Conservation (phyloP, 1,139 yeast species). For the Blastobotrys indianensis region DNA sequence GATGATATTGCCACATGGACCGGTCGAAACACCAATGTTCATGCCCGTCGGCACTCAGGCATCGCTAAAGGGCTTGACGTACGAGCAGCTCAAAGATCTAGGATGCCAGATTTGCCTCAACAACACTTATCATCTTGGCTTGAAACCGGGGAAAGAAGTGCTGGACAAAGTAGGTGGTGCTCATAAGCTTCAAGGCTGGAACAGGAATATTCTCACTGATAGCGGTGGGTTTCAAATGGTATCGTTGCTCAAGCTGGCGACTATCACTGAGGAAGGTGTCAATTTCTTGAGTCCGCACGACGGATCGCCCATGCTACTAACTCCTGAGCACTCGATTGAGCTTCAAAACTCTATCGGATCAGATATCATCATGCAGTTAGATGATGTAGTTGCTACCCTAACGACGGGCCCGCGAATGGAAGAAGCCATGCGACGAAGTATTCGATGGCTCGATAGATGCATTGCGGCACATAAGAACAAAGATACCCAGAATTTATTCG, state of each 20-base stretch:
- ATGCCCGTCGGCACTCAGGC: conserved; percentile 47
- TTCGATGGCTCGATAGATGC: conserved; percentile 43
- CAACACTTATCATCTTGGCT: conserved; percentile 41
- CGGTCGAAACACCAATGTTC: conserved; percentile 41
- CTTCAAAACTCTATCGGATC: conserved; percentile 42
- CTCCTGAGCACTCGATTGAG: conserved; percentile 43
- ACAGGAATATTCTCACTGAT: conserved; percentile 39
- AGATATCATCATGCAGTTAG: conserved; percentile 44
- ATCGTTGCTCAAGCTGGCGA: conserved; percentile 40
- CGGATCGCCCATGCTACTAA: conserved; percentile 41
- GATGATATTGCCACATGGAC: conserved; percentile 40
- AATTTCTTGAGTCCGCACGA: conserved; percentile 42
- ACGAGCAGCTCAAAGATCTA: conserved; percentile 37
- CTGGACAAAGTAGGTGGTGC: conserved; percentile 42
- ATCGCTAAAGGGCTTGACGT: conserved; percentile 41
- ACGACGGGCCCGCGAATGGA: conserved; percentile 41
- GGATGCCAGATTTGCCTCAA: conserved; percentile 41
- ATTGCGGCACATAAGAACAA: conserved; percentile 41
- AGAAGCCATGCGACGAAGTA: conserved; percentile 41
- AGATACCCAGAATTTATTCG: conserved; percentile 39
- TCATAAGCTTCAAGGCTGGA: conserved; percentile 40
- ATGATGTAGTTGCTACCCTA: conserved; percentile 41
- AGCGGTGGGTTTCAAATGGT: conserved; percentile 45
- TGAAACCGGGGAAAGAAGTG: conserved; percentile 40
- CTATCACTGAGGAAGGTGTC: conserved; percentile 43